Evolutionary conservation across 768 basidiomycete species (phyloP).

Genomic region (Xanthoconium purpureum): DNA sequence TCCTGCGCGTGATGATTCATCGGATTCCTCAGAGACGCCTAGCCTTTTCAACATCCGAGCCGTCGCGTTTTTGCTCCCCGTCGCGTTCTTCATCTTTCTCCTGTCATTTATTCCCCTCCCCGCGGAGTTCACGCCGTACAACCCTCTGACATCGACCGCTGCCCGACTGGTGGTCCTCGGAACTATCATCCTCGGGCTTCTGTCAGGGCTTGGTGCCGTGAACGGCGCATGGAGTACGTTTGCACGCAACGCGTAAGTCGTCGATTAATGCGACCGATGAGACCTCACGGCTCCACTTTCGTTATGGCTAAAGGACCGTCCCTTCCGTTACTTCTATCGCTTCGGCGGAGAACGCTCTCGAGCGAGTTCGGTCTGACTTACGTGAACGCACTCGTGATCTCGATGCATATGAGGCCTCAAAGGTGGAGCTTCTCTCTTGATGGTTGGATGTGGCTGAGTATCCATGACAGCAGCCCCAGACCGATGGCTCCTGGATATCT

Average conservation of each 20-base stretch:
- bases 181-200: slow-evolving; percentile 70
- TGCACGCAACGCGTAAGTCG: slow-evolving; percentile 24
- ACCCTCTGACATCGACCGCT: slow-evolving; percentile 46
- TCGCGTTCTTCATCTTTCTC: slow-evolving; percentile 52
- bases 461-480: slow-evolving; percentile 24
- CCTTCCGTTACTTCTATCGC: slow-evolving; percentile 36
- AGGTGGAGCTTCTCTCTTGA: slow-evolving; percentile 19
- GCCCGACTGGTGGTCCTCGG: slow-evolving; percentile 73
- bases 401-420: slow-evolving; percentile 20
- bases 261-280: slow-evolving; percentile 12
- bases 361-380: slow-evolving; percentile 60
- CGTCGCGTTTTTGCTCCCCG: slow-evolving; percentile 41
- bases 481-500: slow-evolving; percentile 28
- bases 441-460: slow-evolving; percentile 6
- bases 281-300: slow-evolving; percentile 5
- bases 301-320: slow-evolving; percentile 17
- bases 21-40: slow-evolving; percentile 20
- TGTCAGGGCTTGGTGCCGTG: slow-evolving; percentile 79
- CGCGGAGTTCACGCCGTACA: slow-evolving; percentile 38
- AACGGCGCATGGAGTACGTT: slow-evolving; percentile 55
- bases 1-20: background rate
- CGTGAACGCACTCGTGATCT: slow-evolving; percentile 32
- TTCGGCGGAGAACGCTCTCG: slow-evolving; percentile 55
- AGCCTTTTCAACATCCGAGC: slow-evolving; percentile 20
- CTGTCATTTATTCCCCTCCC: slow-evolving; percentile 72